Evolutionary conservation across 768 basidiomycete genomes (phyloP), one percentile per base, ranked within the genome.

Genomic region (Mycena pura): DNA sequence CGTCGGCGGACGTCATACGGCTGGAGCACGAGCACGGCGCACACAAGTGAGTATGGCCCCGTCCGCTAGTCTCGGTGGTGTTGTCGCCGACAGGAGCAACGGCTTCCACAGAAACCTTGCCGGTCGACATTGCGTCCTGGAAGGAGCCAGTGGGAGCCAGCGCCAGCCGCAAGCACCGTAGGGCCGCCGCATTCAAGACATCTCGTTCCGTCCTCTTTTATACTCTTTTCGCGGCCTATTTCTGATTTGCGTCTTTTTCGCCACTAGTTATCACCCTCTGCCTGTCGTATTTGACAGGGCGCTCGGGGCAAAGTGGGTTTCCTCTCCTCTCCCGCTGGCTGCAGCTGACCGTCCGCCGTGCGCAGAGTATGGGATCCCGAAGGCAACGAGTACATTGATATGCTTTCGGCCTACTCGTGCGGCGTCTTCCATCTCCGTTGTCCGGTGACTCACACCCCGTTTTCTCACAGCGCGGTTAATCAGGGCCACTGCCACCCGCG

Each of bases 321-420:
- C 38, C 3, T 34, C 57, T 31, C 57, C 4, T 31, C 31, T 49
- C 36, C 52, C 45, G 31, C 41, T 63, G 27, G 27, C 50, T 46
- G 49, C 66, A 68, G 66, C 64, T 72, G 67, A 63, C 27, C 58
- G 38, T 28, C 53, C 10, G 38, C 27, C 40, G 56, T 19, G 7
- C 47, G 50, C 67, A 84, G 82, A 69, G 93, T 95, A 72, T 96
- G 93, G 91, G 95, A 96, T 73, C 91, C 90, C 8, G 95, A 96
- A 82, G 96, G 95, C 63, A 89, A 86, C 51, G 91, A 95, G 72
- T 99, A 96, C 77, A 94, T 98, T 64, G 96, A 99, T 71, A 96
- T 97, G 93, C 82, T 99, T n/a, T 92, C 93, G 45, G 96, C 96
- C 25, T 98, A 98, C 79, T 95, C 93, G 92, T 96, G 73, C 79